phyloP scores from a whole-genome alignment of 352 stramenopile species.

The Phytophthora fragariaefolia region DNA sequence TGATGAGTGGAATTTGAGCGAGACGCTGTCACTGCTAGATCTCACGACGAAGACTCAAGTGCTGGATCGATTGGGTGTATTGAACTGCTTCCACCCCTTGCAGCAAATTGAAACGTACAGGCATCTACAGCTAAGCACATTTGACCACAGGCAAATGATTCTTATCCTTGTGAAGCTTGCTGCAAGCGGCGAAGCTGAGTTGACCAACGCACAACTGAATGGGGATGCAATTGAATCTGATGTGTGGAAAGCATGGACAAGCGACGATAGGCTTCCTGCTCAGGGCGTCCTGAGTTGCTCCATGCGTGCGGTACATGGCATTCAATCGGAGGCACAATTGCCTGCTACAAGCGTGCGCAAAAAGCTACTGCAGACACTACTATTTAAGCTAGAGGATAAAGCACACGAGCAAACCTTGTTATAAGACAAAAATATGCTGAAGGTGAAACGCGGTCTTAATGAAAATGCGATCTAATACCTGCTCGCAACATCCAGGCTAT shows the following conservation, averaged over 20 bases:
- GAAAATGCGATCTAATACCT: conserved; percentile 15
- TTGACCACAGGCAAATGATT: conserved; percentile 65
- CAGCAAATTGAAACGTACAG: conserved; percentile 64
- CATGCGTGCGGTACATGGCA: conserved; percentile 44
- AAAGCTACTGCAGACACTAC: conserved; percentile 62
- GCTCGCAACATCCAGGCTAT: background rate
- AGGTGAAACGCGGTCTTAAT: conserved; percentile 9
- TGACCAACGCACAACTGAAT: conserved; percentile 57
- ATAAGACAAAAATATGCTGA: conserved; percentile 14
- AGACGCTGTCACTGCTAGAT: conserved; percentile 72
- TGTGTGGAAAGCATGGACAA: conserved; percentile 64
- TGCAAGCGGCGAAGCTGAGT: conserved; percentile 47
- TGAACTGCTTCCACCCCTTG: conserved; percentile 72
- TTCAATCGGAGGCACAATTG: conserved; percentile 63
- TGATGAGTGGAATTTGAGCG: conserved; percentile 73
- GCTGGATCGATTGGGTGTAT: conserved; percentile 61
- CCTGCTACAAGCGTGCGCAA: conserved; percentile 54
- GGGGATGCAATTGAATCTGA: conserved; percentile 48
- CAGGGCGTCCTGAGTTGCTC: conserved; percentile 55
- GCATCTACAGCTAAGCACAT: conserved; percentile 48
- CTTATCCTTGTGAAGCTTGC: conserved; percentile 63
- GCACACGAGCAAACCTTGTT: conserved; percentile 39
- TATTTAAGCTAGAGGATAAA: conserved; percentile 69
- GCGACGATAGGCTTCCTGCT: conserved; percentile 59
- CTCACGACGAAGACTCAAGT: conserved; percentile 70